Evolutionary conservation across 208 protist species (phyloP).

Genomic region (Leptomonas seymouri): DNA sequence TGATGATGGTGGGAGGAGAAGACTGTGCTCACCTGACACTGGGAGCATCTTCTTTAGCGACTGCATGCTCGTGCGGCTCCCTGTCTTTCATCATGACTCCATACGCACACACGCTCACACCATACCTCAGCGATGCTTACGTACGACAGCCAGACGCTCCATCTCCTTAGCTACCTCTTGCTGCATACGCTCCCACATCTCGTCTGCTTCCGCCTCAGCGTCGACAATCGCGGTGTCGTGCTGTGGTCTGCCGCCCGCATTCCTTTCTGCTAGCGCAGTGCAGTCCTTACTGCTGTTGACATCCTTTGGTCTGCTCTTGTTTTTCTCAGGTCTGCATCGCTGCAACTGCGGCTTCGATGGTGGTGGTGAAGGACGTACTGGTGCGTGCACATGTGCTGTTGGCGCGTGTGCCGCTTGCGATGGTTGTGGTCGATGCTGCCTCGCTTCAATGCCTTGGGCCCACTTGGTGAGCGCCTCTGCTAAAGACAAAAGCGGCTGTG

Average conservation of each 20-base stretch:
- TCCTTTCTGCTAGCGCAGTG: background rate
- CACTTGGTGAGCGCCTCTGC: constrained; percentile 1
- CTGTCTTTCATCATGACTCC: no score
- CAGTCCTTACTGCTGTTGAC: background rate
- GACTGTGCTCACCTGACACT: no score
- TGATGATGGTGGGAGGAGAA: no score
- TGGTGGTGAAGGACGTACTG: constrained; percentile 1
- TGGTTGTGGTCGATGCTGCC: no score
- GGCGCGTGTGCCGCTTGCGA: background rate
- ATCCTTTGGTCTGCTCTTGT: background rate
- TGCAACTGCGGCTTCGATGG: background rate
- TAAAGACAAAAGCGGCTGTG: background rate
- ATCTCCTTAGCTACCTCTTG: constrained; percentile 50
- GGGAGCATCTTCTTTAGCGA: no score
- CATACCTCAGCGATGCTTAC: constrained; percentile 44
- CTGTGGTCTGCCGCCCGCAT: background rate
- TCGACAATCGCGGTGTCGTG: background rate
- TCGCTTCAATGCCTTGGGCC: no score
- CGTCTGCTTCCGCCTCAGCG: constrained; percentile 33
- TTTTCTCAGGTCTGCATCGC: background rate
- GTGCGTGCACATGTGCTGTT: background rate
- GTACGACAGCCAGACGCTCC: constrained; percentile 49
- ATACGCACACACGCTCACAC: background rate
- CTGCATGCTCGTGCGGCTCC: no score
- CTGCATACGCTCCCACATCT: constrained; percentile 37